These are phyloP conservation scores for Neonectria ditissima DNA, from an alignment of 2,329 filamentous ascomycete species.

Conservation along the genomic window DNA sequence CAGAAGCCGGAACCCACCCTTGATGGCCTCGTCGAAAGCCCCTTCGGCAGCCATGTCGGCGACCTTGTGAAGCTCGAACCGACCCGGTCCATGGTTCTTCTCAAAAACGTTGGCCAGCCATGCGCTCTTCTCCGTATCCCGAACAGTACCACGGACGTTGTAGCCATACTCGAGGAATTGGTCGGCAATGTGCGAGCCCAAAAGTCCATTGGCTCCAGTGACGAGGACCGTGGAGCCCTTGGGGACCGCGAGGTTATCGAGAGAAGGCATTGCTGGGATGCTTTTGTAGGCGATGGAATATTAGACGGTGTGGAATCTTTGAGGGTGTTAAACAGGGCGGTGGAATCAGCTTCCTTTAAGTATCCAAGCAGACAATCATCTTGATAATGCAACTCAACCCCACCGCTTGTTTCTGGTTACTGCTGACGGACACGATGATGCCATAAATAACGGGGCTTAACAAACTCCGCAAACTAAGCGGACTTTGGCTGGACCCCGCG, in stretches of 20 bases:
- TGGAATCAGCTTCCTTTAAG: neutral
- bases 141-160: constrained; percentile 58
- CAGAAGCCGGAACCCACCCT: constrained; percentile 36
- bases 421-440: neutral
- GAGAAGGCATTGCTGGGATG: constrained; percentile 24
- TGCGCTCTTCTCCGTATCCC: constrained; percentile 47
- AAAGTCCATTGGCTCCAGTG: constrained; percentile 56
- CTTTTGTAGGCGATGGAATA: neutral
- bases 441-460: neutral
- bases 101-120: constrained; percentile 49
- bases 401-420: neutral
- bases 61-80: constrained; percentile 51
- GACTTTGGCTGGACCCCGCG: neutral
- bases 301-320: neutral
- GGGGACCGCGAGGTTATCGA: constrained; percentile 35
- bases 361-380: neutral
- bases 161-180: constrained; percentile 55
- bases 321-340: neutral
- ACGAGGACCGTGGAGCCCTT: constrained; percentile 53
- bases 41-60: constrained; percentile 47
- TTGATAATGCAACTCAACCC: neutral
- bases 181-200: constrained; percentile 55
- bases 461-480: neutral
- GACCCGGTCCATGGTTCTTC: constrained; percentile 48
- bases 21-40: constrained; percentile 45